Conservation (phyloP, 2,329 filamentous ascomycete species). For the Colletotrichum camelliae region DNA sequence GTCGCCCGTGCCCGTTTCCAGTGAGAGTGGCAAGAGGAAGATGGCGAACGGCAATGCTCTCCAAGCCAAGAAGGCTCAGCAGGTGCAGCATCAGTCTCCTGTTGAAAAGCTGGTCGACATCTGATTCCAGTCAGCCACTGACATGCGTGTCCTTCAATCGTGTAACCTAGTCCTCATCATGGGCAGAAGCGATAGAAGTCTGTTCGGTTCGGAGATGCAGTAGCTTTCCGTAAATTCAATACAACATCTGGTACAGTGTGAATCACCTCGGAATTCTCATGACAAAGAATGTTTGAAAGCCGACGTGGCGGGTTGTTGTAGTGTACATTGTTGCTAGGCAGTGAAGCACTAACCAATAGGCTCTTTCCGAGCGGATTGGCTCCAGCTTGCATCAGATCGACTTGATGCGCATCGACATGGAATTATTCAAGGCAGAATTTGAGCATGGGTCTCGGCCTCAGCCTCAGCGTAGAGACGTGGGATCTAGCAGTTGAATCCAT, state of each 20-base stretch:
- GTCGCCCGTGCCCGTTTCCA: not conserved
- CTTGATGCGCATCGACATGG: not conserved
- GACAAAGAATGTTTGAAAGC: not conserved
- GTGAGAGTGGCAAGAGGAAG: not conserved
- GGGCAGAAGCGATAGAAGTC: not conserved
- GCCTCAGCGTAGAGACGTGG: not conserved
- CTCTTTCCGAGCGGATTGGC: not conserved
- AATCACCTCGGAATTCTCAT: not conserved
- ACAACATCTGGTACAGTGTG: not conserved
- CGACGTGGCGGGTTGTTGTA: not conserved
- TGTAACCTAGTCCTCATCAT: not conserved
- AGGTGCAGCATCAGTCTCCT: not conserved
- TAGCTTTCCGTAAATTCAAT: not conserved
- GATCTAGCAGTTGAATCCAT: not conserved
- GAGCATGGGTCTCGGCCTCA: not conserved
- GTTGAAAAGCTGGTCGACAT: constrained; percentile 17
- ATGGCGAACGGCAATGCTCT: not conserved
- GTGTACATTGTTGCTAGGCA: too few species aligned
- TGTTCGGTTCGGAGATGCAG: not conserved
- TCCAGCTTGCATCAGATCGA: not conserved
- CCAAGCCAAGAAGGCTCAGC: not conserved
- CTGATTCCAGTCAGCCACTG: not conserved
- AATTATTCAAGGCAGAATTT: not conserved
- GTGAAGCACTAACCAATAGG: not conserved
- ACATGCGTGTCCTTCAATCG: too few species aligned